A percentile compares a stretch with the other conserved stretches of the same genome.
These are phyloP conservation scores for Fusarium stilboides DNA, from an alignment of 2,329 filamentous ascomycete genomes.

Conservation along the genomic window DNA sequence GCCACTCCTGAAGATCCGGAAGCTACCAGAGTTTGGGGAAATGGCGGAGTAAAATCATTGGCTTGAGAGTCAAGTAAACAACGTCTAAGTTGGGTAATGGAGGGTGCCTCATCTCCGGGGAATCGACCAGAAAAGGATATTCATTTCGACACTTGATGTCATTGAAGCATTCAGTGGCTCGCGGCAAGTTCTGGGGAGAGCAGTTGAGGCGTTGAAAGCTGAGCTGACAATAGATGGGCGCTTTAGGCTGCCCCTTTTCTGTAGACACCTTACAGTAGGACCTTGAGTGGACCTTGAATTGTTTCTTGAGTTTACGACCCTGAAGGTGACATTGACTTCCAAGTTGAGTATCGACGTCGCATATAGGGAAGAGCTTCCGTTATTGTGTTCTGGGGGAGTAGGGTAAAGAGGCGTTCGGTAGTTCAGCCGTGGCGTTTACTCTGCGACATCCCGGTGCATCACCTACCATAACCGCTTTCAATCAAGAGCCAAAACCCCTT, in stretches of 20 bases:
- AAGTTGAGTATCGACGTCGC: not conserved
- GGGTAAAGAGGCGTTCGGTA: conserved; percentile 19
- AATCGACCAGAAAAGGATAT: conserved; percentile 9
- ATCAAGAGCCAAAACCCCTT: conserved; percentile 17
- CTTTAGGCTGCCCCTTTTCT: not conserved
- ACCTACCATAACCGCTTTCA: conserved; percentile 5
- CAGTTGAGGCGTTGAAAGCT: not conserved
- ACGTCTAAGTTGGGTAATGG: conserved; percentile 9
- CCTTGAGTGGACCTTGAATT: not conserved
- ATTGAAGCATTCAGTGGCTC: conserved; percentile 8
- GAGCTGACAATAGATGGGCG: not conserved
- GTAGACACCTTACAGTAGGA: not conserved
- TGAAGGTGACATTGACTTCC: not conserved
- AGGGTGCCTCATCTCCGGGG: conserved; percentile 31
- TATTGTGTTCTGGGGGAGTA: conserved; percentile 8
- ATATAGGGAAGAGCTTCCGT: conserved; percentile 30
- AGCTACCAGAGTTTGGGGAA: conserved; percentile 46
- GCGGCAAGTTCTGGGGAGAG: not conserved
- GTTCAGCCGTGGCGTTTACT: conserved; percentile 35
- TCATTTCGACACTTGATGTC: conserved; percentile 31
- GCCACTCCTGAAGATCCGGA: conserved; percentile 49
- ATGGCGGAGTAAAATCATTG: conserved; percentile 25
- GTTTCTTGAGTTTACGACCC: conserved; percentile 3
- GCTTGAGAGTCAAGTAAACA: conserved; percentile 9
- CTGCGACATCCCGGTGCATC: conserved; percentile 33